phyloP scores from a whole-genome alignment of 2,329 filamentous ascomycete genomes.

The Exserohilum rostratum region DNA sequence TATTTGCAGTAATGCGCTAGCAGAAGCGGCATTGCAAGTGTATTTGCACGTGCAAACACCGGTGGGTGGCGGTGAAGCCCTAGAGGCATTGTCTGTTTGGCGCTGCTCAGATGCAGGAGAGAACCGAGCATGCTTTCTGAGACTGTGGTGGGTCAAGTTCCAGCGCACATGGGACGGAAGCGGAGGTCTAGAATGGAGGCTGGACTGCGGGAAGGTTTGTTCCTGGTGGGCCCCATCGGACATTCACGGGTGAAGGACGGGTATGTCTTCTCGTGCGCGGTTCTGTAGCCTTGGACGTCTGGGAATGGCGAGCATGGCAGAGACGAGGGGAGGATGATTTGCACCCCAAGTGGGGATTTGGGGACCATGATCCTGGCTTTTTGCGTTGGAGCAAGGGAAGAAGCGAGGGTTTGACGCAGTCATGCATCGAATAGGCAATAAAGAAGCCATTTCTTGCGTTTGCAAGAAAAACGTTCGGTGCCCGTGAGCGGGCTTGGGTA shows the following conservation, averaged over 20 bases:
- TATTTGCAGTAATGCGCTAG: constrained; percentile 1
- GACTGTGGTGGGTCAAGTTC: constrained; percentile 1
- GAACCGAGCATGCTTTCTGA: neutral
- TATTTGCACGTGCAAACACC: neutral
- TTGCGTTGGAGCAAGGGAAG: constrained; percentile 4
- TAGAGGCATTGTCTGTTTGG: neutral
- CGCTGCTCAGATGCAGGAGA: constrained; percentile 3
- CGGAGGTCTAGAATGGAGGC: constrained; percentile 4
- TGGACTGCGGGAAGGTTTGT: constrained; percentile 4
- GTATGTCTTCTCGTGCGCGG: constrained; percentile 9
- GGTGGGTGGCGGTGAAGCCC: constrained; percentile 8
- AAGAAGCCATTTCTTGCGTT: neutral
- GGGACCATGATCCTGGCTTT: constrained; percentile 1
- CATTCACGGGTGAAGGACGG: constrained; percentile 5
- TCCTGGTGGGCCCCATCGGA: constrained; percentile 4
- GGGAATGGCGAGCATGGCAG: neutral
- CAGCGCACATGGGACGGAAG: constrained; percentile 5
- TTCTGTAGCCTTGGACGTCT: constrained; percentile 4
- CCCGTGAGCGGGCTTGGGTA: constrained; percentile 8
- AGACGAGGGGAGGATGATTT: constrained; percentile 6
- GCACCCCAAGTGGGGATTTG: constrained; percentile 4
- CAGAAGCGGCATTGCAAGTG: constrained; percentile 2
- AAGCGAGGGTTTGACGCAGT: constrained; percentile 4
- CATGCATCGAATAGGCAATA: constrained; percentile 3
- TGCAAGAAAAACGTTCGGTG: neutral